Conservation (phyloP, 1,284 basidiomycete genomes). For the Trametes versicolor region DNA sequence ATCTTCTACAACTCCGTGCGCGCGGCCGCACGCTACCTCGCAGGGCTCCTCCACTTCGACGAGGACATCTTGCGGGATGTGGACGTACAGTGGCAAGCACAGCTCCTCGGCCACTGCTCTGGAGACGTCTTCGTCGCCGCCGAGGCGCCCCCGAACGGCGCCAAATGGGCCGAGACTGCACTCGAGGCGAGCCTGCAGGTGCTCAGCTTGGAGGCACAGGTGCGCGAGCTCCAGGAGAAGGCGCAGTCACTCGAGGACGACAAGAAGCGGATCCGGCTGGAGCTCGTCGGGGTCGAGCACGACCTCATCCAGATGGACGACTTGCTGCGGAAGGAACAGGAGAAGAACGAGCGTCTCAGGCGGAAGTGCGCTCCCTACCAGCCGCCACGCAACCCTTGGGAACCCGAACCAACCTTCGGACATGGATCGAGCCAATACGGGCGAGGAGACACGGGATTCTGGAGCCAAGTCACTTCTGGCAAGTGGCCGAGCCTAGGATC, state of each 20-base stretch:
- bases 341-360: slow-evolving; percentile 3
- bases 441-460: neutral
- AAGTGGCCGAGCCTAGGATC: no score
- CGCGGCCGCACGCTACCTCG: slow-evolving; percentile 54
- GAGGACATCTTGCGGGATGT: slow-evolving; percentile 51
- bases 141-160: slow-evolving; percentile 27
- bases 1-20: slow-evolving; percentile 56
- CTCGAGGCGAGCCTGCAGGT: slow-evolving; percentile 59
- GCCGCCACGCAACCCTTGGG: neutral
- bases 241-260: slow-evolving; percentile 46
- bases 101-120: slow-evolving; percentile 66
- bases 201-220: slow-evolving; percentile 53
- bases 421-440: neutral
- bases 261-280: slow-evolving; percentile 38
- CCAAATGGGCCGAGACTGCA: slow-evolving; percentile 47
- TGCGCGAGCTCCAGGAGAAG: slow-evolving; percentile 48
- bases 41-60: slow-evolving; percentile 60
- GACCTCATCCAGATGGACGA: slow-evolving; percentile 43
- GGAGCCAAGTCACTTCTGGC: neutral
- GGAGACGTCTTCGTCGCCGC: slow-evolving; percentile 60
- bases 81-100: slow-evolving; percentile 68
- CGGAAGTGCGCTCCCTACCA: neutral
- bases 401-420: neutral
- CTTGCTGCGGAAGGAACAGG: slow-evolving; percentile 22
- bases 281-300: neutral